Base-by-base conservation (phyloP, 345 rosid genomes). In the Arabidopsis arenosa region DNA sequence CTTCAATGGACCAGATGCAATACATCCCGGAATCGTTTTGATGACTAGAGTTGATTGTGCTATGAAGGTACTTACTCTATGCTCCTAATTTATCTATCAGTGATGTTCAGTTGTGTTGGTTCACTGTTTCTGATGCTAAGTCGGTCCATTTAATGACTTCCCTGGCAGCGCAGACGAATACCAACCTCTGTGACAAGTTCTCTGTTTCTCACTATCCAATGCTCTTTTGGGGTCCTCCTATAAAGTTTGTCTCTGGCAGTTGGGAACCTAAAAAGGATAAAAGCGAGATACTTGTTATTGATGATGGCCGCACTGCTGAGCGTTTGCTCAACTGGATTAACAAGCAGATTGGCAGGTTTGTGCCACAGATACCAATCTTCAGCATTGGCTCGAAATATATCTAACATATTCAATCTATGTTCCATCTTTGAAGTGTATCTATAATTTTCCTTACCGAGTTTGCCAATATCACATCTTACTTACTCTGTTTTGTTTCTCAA, bases 21-120 rank as follows among this genome's bases (percentile, higher is more conserved):
- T 86, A 56, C 97, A 93, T 84, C 99, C 99, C 11, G 99, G 97
- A 63, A 67, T 86, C 37, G 70, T 91, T 60, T 78, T 96, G 88
- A 87, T 96, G 92, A 73, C 96, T 43, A 89, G 98, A 81, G 96
- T 95, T 75, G 99, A 96, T 80, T 96, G 99, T 66, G 99, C 96
- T 62, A 13, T 69, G 61, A 93, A 87, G 98, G 99, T 92, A 83
- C 58, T 75, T 78, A 30, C 35, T 23, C 3, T 51, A 30, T 35
- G 15, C 6, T 58, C 45, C 17, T n/a, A 4, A 10, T 47, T 5
- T 26, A 47, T 11, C 18, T 70, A 21, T 21, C 51, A 9, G 12
- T 13, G 18, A 7, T 41, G n/a, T 39, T 56, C 57, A n/a, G 37
- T 17, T 14, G 10, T 70, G 35, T 77, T 55, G 33, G 7, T 64